Evolutionary conservation across 2,329 filamentous ascomycete species (phyloP), one percentile per base, ranked within the genome.

Genomic region (Clarireedia homoeocarpa): DNA sequence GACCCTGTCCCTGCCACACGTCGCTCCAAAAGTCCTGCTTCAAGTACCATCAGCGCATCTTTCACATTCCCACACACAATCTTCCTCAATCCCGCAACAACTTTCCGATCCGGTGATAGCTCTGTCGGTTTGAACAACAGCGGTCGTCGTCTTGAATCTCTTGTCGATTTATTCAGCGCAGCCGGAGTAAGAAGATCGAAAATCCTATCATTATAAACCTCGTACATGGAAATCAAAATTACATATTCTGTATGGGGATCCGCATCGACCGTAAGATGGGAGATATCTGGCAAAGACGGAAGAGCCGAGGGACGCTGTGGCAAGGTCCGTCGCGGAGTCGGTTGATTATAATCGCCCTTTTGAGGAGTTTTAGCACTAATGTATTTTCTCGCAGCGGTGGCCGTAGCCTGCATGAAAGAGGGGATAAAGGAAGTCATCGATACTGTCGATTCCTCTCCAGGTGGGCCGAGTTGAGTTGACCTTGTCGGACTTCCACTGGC

Each of bases 171-270:
- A 0, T 77, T 77, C 59, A 80, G 80, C 23, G 77, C 72, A 2
- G 81, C 79, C 0, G 82, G 81, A 0, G 86, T 88, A 1, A 99
- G 77, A 0, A 99, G 82, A 66, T 99, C 94, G 70, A 95, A 97
- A 62, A 99, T 97, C 38, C 91, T 85, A 72, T 99, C 92, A 68
- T 99, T 99, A 75, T 99, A 96, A 1, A 99, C 92, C 71, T 99
- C 94, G 71, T 97, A 97, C 91, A 99, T 99, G 53, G 91, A 96
- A 23, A 99, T 79, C 10, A 99, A 76, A 53, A 99, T 84, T 4
- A 88, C 86, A 65, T 96, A 96, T 63, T 96, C 89, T 54, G 86
- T 82, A 20, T 80, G 80, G 1, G 78, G 76, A 59, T 91, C 87
- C 48, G 83, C 76, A 0, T 82, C 77, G 0, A 95, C 77, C 4